phyloP scores from a whole-genome alignment of 768 basidiomycete species.

The Sporobolomyces pararoseus region DNA sequence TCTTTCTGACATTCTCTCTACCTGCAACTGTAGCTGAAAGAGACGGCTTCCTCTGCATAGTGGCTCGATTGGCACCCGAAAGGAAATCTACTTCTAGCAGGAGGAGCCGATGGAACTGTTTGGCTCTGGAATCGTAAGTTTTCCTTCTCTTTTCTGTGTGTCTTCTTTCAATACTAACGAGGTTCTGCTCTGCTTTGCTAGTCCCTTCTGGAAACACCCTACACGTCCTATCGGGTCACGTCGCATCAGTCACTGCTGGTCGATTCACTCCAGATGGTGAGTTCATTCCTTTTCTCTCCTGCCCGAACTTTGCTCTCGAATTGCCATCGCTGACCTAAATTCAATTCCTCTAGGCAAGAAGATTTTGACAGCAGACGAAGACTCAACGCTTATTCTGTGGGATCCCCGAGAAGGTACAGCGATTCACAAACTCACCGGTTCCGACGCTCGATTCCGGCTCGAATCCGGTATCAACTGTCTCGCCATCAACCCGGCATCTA shows the following conservation, averaged over 20 bases:
- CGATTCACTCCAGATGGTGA: slow-evolving; percentile 86
- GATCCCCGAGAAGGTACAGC: slow-evolving; percentile 72
- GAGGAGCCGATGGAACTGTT: slow-evolving; percentile 84
- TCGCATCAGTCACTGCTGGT: slow-evolving; percentile 75
- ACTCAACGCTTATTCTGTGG: slow-evolving; percentile 81
- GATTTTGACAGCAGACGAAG: slow-evolving; percentile 78
- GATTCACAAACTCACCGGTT: slow-evolving; percentile 69
- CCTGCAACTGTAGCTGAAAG: too few relatives aligned
- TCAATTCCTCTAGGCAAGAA: slow-evolving; percentile 63
- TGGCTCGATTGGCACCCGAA: slow-evolving; percentile 96
- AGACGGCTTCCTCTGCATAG: too few relatives aligned
- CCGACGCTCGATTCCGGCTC: slow-evolving; percentile 70
- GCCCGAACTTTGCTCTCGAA: neutral
- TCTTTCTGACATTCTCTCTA: neutral
- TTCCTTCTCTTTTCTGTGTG: neutral
- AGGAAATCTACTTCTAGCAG: slow-evolving; percentile 79
- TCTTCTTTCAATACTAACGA: neutral
- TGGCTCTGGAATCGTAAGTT: slow-evolving; percentile 96
- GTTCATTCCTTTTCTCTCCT: slow-evolving; percentile 19
- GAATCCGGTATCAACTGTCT: slow-evolving; percentile 77
- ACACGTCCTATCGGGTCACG: slow-evolving; percentile 92
- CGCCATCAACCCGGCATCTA: slow-evolving; percentile 77
- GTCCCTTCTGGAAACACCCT: slow-evolving; percentile 93
- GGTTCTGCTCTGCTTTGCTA: slow-evolving; percentile 47
- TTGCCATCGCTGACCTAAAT: slow-evolving; percentile 3